Percentiles rank a stretch among this genome's conserved stretches.
Conservation (phyloP, 2,329 filamentous ascomycete species). For the Sordariomycetes sp. region DNA sequence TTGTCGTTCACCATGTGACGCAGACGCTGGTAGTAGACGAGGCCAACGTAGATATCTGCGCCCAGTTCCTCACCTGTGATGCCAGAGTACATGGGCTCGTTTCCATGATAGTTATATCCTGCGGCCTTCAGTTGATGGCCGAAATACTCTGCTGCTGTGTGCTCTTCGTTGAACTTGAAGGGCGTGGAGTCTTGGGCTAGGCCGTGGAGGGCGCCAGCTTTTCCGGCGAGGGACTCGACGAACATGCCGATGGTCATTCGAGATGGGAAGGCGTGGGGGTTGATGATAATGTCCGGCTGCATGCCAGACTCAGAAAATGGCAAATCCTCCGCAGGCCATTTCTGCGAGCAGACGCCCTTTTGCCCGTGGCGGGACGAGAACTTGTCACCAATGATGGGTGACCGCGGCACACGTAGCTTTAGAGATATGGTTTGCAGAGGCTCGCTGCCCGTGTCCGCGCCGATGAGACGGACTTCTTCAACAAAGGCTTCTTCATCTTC, state of each 20-base stretch:
- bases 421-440: constrained; percentile 82
- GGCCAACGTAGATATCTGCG: constrained; percentile 91
- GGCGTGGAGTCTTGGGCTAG: constrained; percentile 94
- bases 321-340: constrained; percentile 91
- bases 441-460: constrained; percentile 73
- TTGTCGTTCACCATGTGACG: constrained; percentile 99
- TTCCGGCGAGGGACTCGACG: constrained; percentile 91
- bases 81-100: constrained; percentile 97
- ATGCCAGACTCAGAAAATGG: constrained; percentile 95
- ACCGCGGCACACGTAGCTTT: constrained; percentile 85
- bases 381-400: constrained; percentile 93
- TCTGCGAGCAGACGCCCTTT: constrained; percentile 93
- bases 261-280: constrained; percentile 97
- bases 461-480: constrained; percentile 87
- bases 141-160: constrained; percentile 90
- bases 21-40: constrained; percentile 96
- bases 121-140: constrained; percentile 91
- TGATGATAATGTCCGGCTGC: constrained; percentile 96
- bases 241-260: constrained; percentile 99
- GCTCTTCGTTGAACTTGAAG: constrained; percentile 87
- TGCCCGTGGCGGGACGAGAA: constrained; percentile 98
- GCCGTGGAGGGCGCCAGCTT: constrained; percentile 87
- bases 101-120: constrained; percentile 96
- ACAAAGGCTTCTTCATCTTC: constrained; percentile 81
- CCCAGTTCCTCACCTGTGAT: constrained; percentile 91